A percentile compares a stretch with the other conserved stretches of the same genome.
Evolutionary conservation across 192 early-diverging fungal species (phyloP).

Genomic region (Dissophora ornata): DNA sequence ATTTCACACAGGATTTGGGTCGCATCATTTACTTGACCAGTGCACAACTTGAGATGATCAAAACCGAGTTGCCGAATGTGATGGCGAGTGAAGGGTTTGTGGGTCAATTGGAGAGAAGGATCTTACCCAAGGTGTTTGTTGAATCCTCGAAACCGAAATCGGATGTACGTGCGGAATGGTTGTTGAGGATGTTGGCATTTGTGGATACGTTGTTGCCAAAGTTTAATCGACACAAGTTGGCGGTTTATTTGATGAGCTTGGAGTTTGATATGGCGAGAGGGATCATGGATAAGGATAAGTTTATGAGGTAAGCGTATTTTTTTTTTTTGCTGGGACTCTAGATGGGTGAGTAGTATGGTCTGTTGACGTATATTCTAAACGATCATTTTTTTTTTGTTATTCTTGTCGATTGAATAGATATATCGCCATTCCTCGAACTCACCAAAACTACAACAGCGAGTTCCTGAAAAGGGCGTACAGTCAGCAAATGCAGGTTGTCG

Average conservation of each 20-base stretch:
- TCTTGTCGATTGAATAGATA: slow-evolving; percentile 1
- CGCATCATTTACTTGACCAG: slow-evolving; percentile 12
- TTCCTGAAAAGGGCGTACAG: not conserved
- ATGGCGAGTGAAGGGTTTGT: slow-evolving; percentile 43
- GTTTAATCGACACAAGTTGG: slow-evolving; percentile 42
- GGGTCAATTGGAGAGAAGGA: slow-evolving; percentile 25
- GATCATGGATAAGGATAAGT: slow-evolving; percentile 21
- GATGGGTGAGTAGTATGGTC: not conserved
- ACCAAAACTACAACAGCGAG: slow-evolving; percentile 8
- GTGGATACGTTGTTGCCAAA: slow-evolving; percentile 31
- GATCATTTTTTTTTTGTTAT: not conserved
- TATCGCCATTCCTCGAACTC: slow-evolving; percentile 18
- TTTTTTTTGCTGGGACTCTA: not conserved
- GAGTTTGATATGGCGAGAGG: slow-evolving; percentile 25
- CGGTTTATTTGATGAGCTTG: slow-evolving; percentile 45
- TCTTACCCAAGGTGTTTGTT: slow-evolving; percentile 10
- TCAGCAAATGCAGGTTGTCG: not conserved
- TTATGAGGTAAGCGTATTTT: slow-evolving; percentile 31
- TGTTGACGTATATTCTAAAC: no score
- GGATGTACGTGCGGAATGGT: no score
- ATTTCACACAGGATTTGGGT: not conserved
- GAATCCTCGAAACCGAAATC: no score
- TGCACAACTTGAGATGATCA: slow-evolving; percentile 22
- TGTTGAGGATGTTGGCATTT: slow-evolving; percentile 28
- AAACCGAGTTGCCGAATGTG: not conserved